These are phyloP conservation scores for Melastoma candidum DNA, from an alignment of 441 rosid genomes.

Conservation along the genomic window DNA sequence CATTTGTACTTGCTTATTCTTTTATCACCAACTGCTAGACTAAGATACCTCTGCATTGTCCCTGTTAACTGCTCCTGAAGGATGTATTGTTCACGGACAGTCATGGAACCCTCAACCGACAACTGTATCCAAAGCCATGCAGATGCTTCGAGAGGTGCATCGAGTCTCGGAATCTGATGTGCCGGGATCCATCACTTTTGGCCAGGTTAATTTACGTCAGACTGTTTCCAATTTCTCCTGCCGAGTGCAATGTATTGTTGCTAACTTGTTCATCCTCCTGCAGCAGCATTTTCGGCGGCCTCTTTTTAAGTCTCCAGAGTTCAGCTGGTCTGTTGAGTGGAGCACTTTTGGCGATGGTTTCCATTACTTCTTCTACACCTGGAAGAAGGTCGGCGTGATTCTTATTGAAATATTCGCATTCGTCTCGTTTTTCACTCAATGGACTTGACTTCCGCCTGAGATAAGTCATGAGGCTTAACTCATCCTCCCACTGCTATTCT, in stretches of 20 bases:
- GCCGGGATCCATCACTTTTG: slow-evolving; percentile 87
- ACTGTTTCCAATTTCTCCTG: no score
- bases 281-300: slow-evolving; percentile 93
- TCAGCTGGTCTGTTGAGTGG: slow-evolving; percentile 81
- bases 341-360: slow-evolving; percentile 80
- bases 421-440: neutral
- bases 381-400: slow-evolving; percentile 62
- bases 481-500: slow-evolving; percentile 4
- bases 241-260: neutral
- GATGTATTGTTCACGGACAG: slow-evolving; percentile 85
- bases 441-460: neutral
- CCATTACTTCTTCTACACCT: slow-evolving; percentile 73
- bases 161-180: slow-evolving; percentile 65
- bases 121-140: slow-evolving; percentile 60
- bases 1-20: neutral
- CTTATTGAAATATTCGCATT: neutral
- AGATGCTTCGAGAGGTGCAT: slow-evolving; percentile 73
- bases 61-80: slow-evolving; percentile 25
- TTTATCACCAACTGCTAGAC: neutral
- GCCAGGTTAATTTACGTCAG: slow-evolving; percentile 44
- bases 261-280: slow-evolving; percentile 1
- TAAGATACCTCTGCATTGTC: no score
- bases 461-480: neutral
- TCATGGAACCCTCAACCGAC: slow-evolving; percentile 79
- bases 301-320: slow-evolving; percentile 52